phyloP scores from a whole-genome alignment of 257 asterid species.

The Solanum ossicruentum region DNA sequence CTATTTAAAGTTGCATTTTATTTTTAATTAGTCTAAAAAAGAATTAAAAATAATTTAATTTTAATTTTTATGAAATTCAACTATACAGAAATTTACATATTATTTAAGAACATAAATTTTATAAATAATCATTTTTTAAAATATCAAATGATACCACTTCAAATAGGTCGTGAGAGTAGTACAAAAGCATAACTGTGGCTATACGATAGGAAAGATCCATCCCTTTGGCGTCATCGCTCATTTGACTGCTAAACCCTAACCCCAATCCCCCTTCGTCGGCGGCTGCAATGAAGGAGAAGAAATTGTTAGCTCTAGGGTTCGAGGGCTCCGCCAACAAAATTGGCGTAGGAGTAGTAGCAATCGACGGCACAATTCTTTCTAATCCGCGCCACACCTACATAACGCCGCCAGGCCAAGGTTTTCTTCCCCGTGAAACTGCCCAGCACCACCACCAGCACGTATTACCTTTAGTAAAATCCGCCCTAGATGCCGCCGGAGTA shows the following conservation, averaged over 20 bases:
- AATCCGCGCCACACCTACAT: constrained; percentile 93
- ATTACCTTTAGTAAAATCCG: constrained; percentile 61
- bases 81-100: no score
- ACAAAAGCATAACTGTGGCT: no score
- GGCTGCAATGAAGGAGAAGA: constrained; percentile 33
- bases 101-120: no score
- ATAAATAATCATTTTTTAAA: no score
- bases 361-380: constrained; percentile 71
- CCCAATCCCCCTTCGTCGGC: background rate
- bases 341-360: constrained; percentile 67
- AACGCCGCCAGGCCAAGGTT: constrained; percentile 96
- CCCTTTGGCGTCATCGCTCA: background rate
- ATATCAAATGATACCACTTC: no score
- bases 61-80: no score
- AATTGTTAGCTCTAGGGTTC: constrained; percentile 60
- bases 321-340: constrained; percentile 97
- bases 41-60: no score
- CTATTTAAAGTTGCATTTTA: no score
- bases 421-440: constrained; percentile 92
- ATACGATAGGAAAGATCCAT: background rate
- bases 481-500: constrained; percentile 51
- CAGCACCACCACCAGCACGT: constrained; percentile 89
- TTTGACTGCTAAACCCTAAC: background rate
- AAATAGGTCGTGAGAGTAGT: no score
- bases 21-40: no score